Evolutionary conservation across 768 basidiomycete species (phyloP).

Genomic region (Mycena olivaceomarginata): DNA sequence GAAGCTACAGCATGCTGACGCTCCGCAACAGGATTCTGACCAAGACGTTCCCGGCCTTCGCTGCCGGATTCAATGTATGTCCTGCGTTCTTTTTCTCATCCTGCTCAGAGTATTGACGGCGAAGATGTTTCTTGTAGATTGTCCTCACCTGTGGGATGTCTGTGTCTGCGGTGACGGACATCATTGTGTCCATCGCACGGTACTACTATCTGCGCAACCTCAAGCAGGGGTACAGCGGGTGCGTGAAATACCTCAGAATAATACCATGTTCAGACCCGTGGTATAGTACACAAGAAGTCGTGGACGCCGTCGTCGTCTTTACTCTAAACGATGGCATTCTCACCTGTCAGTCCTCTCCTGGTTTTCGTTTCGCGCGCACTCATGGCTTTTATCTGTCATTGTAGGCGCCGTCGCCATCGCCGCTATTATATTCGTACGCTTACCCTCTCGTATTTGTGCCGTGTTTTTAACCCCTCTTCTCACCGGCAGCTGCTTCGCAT

Average conservation of each 20-base stretch:
- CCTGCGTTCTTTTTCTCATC: not conserved
- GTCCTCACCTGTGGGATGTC: constrained; percentile 22
- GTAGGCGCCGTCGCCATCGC: constrained; percentile 29
- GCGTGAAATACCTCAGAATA: not conserved
- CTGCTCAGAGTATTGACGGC: not conserved
- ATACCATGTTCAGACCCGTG: not conserved
- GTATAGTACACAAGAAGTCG: constrained; percentile 30
- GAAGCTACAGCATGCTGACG: not conserved
- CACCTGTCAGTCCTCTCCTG: constrained; percentile 10
- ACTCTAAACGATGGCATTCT: constrained; percentile 32
- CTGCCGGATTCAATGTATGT: constrained; percentile 12
- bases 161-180: constrained; percentile 38
- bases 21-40: constrained; percentile 21
- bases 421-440: constrained; percentile 25
- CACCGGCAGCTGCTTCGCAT: constrained; percentile 10
- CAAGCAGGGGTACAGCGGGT: constrained; percentile 38
- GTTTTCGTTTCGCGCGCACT: not conserved
- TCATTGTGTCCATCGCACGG: constrained; percentile 31
- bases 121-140: not conserved
- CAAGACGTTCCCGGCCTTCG: constrained; percentile 25
- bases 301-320: constrained; percentile 33
- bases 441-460: not conserved
- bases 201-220: constrained; percentile 40
- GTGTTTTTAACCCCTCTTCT: not conserved
- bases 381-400: not conserved